A percentile compares a stretch with the other conserved stretches of the same genome.
Evolutionary conservation across 352 stramenopile species (phyloP).

Genomic region (Globisporangium okanoganense): DNA sequence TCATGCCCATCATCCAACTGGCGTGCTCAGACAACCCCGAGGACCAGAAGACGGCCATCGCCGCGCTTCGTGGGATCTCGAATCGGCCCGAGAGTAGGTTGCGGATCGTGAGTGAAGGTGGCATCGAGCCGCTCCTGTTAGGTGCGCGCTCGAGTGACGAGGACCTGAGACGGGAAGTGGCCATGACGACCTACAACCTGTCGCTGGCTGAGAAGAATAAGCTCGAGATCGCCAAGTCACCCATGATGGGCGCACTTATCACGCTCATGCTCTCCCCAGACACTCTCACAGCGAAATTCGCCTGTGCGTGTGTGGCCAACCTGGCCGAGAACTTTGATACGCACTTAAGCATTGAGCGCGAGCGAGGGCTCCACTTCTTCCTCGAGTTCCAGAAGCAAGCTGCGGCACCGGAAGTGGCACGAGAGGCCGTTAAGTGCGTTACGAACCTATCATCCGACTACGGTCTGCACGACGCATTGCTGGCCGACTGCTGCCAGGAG

Average conservation of each 20-base stretch:
- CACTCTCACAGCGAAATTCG: conserved; percentile 57
- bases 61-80: conserved; percentile 88
- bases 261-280: conserved; percentile 84
- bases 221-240: conserved; percentile 84
- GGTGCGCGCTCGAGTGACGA: conserved; percentile 68
- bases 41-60: conserved; percentile 91
- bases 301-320: conserved; percentile 88
- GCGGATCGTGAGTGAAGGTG: conserved; percentile 88
- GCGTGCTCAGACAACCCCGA: conserved; percentile 85
- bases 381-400: conserved; percentile 50
- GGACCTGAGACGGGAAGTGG: conserved; percentile 83
- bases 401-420: conserved; percentile 30
- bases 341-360: conserved; percentile 74
- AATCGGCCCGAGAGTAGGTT: conserved; percentile 81
- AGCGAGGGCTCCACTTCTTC: conserved; percentile 79
- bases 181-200: conserved; percentile 89
- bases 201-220: conserved; percentile 95
- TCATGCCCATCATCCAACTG: conserved; percentile 94
- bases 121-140: conserved; percentile 85
- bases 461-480: conserved; percentile 78
- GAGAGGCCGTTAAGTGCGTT: conserved; percentile 73
- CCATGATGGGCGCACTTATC: conserved; percentile 78
- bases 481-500: conserved; percentile 75
- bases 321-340: conserved; percentile 91
- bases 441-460: conserved; percentile 81